Evolutionary conservation across 768 basidiomycete genomes (phyloP).

Genomic region (Podaxis sp.): DNA sequence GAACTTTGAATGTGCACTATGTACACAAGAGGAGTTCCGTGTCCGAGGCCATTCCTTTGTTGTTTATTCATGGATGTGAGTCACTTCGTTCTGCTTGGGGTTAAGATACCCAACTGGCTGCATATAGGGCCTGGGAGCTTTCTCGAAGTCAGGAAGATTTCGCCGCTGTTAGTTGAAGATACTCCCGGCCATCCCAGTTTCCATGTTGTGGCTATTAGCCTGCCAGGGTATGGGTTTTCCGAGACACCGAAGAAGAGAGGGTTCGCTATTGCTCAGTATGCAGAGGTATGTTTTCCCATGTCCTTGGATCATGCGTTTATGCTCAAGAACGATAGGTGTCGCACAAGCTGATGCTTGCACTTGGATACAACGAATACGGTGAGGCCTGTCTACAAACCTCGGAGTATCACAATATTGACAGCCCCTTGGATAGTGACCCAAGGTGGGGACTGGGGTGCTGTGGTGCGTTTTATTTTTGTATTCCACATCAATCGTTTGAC

Average conservation of each 20-base stretch:
- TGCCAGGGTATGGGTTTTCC: slow-evolving; percentile 64
- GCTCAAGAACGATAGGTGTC: slow-evolving; percentile 25
- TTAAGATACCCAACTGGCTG: neutral
- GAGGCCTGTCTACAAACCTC: neutral
- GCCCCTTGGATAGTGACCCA: slow-evolving; percentile 22
- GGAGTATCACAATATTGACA: neutral
- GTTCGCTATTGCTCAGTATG: slow-evolving; percentile 42
- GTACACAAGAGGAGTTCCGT: slow-evolving; percentile 45
- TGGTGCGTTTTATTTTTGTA: neutral
- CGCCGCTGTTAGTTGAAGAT: slow-evolving; percentile 44
- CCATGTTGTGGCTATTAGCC: slow-evolving; percentile 55
- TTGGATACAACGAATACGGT: slow-evolving; percentile 48
- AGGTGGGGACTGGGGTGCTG: slow-evolving; percentile 23
- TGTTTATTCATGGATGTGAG: slow-evolving; percentile 48
- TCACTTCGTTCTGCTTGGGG: slow-evolving; percentile 1
- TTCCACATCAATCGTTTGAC: neutral
- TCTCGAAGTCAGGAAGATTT: slow-evolving; percentile 51
- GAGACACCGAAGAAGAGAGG: slow-evolving; percentile 47
- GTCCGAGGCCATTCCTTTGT: slow-evolving; percentile 35
- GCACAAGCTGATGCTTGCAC: slow-evolving; percentile 43
- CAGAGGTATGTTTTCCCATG: slow-evolving; percentile 36
- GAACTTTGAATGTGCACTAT: slow-evolving; percentile 45
- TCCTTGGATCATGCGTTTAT: neutral
- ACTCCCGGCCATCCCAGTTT: slow-evolving; percentile 46
- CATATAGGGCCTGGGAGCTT: slow-evolving; percentile 59